Conservation (phyloP, 78 protist species). For the Dictyostelium firmibasis region DNA sequence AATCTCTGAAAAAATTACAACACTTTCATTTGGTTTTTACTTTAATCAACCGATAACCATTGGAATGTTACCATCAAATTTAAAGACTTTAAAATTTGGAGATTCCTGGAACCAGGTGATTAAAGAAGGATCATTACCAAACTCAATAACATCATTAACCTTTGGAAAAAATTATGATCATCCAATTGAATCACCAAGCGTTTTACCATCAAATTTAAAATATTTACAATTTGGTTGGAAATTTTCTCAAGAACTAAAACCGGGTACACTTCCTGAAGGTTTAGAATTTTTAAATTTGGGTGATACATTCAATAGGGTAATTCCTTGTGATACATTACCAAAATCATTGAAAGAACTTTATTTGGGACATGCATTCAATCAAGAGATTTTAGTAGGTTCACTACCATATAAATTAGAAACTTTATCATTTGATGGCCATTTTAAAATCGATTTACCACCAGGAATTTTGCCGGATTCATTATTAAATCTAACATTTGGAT, state of each 20-base stretch:
- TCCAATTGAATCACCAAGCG: neutral
- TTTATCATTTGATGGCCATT: neutral
- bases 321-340: neutral
- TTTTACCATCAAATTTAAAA: neutral
- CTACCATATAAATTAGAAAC: neutral
- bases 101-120: neutral
- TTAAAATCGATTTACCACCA: neutral
- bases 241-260: neutral
- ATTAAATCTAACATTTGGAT: neutral
- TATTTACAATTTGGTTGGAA: neutral
- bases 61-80: neutral
- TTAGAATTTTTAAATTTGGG: neutral
- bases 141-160: neutral
- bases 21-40: neutral
- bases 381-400: neutral
- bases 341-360: neutral
- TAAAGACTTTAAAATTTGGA: neutral
- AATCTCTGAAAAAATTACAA: neutral
- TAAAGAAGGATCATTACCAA: neutral
- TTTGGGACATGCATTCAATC: slow-evolving; percentile 8
- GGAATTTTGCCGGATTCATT: neutral
- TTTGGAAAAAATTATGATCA: slow-evolving; percentile 21
- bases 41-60: neutral
- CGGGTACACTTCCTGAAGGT: neutral
- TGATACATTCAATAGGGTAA: neutral